A percentile compares a stretch with the other conserved stretches of the same genome.
Evolutionary conservation across 2,329 filamentous ascomycete genomes (phyloP).

Genomic region (Aspergillus amoenus): DNA sequence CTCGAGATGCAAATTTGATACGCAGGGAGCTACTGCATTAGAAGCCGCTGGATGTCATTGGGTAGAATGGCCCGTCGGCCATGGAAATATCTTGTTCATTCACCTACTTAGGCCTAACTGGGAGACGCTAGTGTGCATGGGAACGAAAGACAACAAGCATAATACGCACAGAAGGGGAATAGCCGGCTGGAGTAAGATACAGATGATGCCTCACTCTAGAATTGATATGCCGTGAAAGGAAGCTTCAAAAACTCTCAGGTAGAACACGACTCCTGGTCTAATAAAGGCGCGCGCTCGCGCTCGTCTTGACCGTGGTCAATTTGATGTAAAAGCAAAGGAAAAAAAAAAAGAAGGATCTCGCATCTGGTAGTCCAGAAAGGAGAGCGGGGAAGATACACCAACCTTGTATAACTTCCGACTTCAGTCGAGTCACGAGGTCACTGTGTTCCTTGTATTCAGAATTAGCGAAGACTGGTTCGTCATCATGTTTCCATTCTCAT

Average conservation of each 20-base stretch:
- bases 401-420: conserved; percentile 33
- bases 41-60: neutral
- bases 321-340: neutral
- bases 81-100: conserved; percentile 24
- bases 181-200: conserved; percentile 8
- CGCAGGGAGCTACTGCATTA: neutral
- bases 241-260: conserved; percentile 1
- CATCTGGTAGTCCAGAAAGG: neutral
- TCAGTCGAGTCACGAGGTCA: conserved; percentile 19
- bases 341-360: neutral
- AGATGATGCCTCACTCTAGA: conserved; percentile 1
- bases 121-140: conserved; percentile 17
- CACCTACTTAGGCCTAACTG: conserved; percentile 23
- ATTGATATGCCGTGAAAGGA: neutral
- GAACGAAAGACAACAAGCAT: conserved; percentile 8
- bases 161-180: conserved; percentile 24
- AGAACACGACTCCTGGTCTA: conserved; percentile 9
- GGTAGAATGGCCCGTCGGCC: conserved; percentile 20
- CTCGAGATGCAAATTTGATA: too few species aligned
- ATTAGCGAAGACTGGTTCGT: conserved; percentile 22
- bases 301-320: conserved; percentile 7
- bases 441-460: conserved; percentile 21
- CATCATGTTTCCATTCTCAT: conserved; percentile 16
- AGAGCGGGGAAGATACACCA: conserved; percentile 30
- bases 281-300: neutral